A percentile compares a stretch with the other conserved stretches of the same genome.
Evolutionary conservation across 75 land plant species (phyloP).

Genomic region (Azolla pinnata): DNA sequence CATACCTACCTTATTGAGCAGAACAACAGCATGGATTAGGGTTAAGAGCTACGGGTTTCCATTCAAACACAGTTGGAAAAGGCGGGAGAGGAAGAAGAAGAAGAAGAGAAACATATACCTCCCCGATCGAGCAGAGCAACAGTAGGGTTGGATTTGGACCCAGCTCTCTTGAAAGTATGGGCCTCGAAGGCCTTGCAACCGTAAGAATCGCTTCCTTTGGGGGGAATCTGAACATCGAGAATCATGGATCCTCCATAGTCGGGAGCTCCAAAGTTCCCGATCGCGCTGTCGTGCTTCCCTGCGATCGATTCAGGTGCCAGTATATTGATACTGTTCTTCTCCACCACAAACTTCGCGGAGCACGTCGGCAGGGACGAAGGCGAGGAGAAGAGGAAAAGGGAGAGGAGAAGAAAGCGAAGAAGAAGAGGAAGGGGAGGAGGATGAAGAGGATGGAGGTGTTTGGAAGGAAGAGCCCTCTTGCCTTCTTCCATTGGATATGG

Average conservation of each 20-base stretch:
- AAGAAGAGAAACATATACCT: slow-evolving; percentile 41
- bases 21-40: too few relatives aligned
- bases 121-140: slow-evolving; percentile 75
- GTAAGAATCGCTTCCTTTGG: slow-evolving; percentile 7
- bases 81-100: too few relatives aligned
- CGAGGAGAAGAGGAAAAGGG: too few relatives aligned
- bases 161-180: slow-evolving; percentile 3
- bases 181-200: slow-evolving; percentile 28
- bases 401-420: too few relatives aligned
- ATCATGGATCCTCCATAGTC: slow-evolving; percentile 52
- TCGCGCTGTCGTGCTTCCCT: slow-evolving; percentile 44
- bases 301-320: slow-evolving; percentile 32
- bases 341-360: slow-evolving; percentile 51
- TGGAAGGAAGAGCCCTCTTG: too few relatives aligned
- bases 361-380: too few relatives aligned
- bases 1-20: too few relatives aligned
- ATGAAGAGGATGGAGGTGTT: too few relatives aligned
- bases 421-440: too few relatives aligned
- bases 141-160: slow-evolving; percentile 20
- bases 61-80: too few relatives aligned
- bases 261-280: slow-evolving; percentile 62
- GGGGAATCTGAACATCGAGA: slow-evolving; percentile 35
- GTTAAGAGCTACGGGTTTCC: too few relatives aligned
- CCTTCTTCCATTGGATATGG: too few relatives aligned
- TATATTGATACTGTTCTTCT: slow-evolving; percentile 48